A percentile compares a stretch with the other conserved stretches of the same genome.
Evolutionary conservation across 306 rosid species (phyloP).

Genomic region (Sicyos edulis): DNA sequence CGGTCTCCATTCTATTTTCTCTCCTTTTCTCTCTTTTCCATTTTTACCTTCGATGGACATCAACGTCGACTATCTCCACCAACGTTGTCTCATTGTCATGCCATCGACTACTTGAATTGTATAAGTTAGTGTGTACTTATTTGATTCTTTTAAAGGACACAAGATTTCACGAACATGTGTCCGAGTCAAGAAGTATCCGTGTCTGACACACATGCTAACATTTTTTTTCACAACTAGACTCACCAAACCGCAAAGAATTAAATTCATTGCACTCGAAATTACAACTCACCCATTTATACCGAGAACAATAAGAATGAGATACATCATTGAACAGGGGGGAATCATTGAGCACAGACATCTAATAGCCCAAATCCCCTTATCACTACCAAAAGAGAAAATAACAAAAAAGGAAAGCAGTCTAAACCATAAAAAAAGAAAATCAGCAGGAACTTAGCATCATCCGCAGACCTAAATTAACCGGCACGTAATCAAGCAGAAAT

Average conservation of each 20-base stretch:
- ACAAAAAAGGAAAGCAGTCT: constrained; percentile 5
- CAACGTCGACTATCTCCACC: too few species aligned
- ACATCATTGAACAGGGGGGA: neutral
- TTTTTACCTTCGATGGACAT: too few species aligned
- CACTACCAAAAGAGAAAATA: neutral
- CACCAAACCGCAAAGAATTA: neutral
- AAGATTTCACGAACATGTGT: too few species aligned
- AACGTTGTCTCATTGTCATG: too few species aligned
- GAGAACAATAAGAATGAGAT: neutral
- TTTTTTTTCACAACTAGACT: neutral
- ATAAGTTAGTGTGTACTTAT: too few species aligned
- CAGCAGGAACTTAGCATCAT: neutral
- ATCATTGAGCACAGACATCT: neutral
- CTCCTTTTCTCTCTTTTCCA: too few species aligned
- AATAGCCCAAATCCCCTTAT: neutral
- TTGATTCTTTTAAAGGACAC: too few species aligned
- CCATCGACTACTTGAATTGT: too few species aligned
- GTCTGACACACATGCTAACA: too few species aligned
- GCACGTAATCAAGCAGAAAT: neutral
- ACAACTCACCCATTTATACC: neutral
- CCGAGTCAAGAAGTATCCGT: too few species aligned
- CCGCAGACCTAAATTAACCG: neutral
- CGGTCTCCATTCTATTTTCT: too few species aligned
- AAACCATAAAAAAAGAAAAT: neutral
- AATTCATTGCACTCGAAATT: neutral